phyloP scores from a whole-genome alignment of 225 moss, liverwort and hornwort species.

The Pleurozium schreberi region DNA sequence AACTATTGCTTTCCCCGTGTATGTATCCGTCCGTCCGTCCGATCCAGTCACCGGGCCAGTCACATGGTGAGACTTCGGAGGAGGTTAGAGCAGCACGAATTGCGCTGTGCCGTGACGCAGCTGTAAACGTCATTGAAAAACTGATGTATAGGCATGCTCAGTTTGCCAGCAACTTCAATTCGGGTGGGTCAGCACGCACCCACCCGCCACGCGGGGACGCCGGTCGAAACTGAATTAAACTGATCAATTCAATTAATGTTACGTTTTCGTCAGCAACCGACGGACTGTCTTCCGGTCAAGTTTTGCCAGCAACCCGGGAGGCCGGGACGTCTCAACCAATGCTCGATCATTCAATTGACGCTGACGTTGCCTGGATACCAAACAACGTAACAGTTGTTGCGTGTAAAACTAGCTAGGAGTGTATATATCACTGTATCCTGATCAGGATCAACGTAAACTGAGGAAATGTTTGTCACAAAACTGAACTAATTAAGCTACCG shows the following conservation, averaged over 20 bases:
- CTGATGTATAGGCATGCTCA: no score
- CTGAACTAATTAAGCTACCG: no score
- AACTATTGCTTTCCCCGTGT: neutral
- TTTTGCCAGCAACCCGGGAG: neutral
- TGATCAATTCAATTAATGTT: neutral
- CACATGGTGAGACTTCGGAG: neutral
- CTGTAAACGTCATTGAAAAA: neutral
- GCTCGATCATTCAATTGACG: neutral
- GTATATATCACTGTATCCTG: neutral
- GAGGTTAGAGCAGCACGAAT: neutral
- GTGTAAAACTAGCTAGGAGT: no score
- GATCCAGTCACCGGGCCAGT: no score
- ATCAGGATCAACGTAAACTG: neutral
- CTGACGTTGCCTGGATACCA: neutral
- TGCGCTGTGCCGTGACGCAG: neutral
- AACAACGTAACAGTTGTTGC: neutral
- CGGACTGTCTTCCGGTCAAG: neutral
- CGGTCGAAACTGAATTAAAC: no score
- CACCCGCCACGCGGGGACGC: neutral
- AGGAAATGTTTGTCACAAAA: neutral
- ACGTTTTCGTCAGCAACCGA: neutral
- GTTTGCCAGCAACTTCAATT: neutral
- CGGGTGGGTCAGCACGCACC: neutral
- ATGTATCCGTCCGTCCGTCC: no score
- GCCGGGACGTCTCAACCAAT: neutral